phyloP scores from a whole-genome alignment of 2,329 filamentous ascomycete species.

The Myriosclerotinia scirpicola region DNA sequence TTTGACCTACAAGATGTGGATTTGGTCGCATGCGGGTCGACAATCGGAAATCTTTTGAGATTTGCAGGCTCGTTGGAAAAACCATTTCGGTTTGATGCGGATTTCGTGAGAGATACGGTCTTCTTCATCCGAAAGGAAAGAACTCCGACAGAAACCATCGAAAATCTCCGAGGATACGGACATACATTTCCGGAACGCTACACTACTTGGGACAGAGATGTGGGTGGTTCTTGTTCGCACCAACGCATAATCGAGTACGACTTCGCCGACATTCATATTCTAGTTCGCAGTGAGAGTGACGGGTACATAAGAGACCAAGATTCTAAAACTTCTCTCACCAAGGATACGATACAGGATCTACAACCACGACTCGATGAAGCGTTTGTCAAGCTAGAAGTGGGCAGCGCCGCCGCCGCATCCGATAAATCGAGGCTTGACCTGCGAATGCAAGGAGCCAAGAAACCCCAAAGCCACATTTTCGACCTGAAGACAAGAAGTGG shows the following conservation, averaged over 20 bases:
- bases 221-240: constrained; percentile 57
- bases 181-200: constrained; percentile 67
- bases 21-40: constrained; percentile 60
- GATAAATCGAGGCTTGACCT: constrained; percentile 41
- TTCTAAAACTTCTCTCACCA: background rate
- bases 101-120: constrained; percentile 56
- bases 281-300: constrained; percentile 60
- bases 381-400: constrained; percentile 16
- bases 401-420: constrained; percentile 39
- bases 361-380: constrained; percentile 29
- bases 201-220: constrained; percentile 59
- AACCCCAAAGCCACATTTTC: constrained; percentile 38
- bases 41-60: constrained; percentile 59
- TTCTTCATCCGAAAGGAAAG: constrained; percentile 65
- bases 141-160: constrained; percentile 56
- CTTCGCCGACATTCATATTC: constrained; percentile 52
- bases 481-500: constrained; percentile 48
- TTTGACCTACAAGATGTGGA: constrained; percentile 47
- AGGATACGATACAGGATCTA: too few relatives aligned
- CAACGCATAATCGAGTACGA: constrained; percentile 61
- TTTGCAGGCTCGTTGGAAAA: constrained; percentile 49
- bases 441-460: constrained; percentile 41
- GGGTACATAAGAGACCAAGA: constrained; percentile 48
- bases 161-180: constrained; percentile 58
- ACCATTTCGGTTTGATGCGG: constrained; percentile 58